phyloP scores from a whole-genome alignment of 2,329 filamentous ascomycete species.

The Xylaria sp. region DNA sequence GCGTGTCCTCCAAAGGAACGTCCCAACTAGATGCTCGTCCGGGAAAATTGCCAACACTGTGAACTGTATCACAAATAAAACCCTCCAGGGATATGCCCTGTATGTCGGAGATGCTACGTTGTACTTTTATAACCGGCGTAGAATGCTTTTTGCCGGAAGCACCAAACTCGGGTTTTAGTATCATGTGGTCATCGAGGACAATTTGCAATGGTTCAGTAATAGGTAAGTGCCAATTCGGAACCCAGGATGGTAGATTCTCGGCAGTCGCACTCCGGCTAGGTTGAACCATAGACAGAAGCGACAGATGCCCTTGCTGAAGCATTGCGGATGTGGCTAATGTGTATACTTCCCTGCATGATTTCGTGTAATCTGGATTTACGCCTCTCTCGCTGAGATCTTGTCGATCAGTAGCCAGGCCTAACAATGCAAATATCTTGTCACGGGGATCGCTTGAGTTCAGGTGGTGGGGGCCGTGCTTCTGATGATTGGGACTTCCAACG shows the following conservation, averaged over 20 bases:
- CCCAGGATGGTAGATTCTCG: conserved; percentile 40
- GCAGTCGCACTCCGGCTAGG: conserved; percentile 13
- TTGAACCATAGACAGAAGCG: conserved; percentile 39
- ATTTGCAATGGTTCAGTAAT: conserved; percentile 38
- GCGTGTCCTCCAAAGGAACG: neutral
- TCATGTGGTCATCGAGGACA: conserved; percentile 5
- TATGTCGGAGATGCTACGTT: neutral
- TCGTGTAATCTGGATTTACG: conserved; percentile 38
- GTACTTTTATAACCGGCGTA: neutral
- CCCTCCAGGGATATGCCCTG: conserved; percentile 10
- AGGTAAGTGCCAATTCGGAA: conserved; percentile 40
- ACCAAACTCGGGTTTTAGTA: conserved; percentile 4
- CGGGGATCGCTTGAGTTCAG: conserved; percentile 40
- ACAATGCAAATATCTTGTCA: conserved; percentile 42
- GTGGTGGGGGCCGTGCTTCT: conserved; percentile 32
- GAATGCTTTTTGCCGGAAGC: neutral
- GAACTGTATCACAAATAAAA: conserved; percentile 5
- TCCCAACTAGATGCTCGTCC: conserved; percentile 1
- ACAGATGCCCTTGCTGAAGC: conserved; percentile 29
- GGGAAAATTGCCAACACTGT: conserved; percentile 10
- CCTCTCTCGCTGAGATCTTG: conserved; percentile 23
- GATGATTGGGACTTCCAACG: conserved; percentile 21
- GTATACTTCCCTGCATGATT: conserved; percentile 38
- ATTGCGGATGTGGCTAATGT: conserved; percentile 34
- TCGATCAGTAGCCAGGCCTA: conserved; percentile 30